Evolutionary conservation across 345 rosid genomes (phyloP), one percentile per base, ranked within the genome.

Genomic region (Eucalyptus cladocalyx): DNA sequence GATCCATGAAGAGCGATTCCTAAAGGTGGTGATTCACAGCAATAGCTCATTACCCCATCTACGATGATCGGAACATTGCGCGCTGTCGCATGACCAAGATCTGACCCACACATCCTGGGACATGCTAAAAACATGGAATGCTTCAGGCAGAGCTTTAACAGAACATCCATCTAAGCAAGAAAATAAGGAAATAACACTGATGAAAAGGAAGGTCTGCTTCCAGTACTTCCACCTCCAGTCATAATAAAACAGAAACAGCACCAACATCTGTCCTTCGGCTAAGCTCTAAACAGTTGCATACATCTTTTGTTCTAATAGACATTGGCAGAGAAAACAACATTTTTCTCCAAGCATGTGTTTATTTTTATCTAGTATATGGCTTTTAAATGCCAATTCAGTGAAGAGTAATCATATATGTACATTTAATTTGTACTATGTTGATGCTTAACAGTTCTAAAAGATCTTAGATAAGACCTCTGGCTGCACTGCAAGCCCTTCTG

Each of bases 31-130:
- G 89, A 80, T 37, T 65, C 87, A 47, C 34, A 9, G 49, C 54
- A 81, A 37, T 80, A 43, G 53, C 83, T 83, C 89, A 94, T 90
- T 92, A 97, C 98, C 98, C 98, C 99, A 86, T 97, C 99, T 80
- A 98, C 89, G 87, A 98, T 95, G 86, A 97, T 91, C 26, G 99
- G 99, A 92, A 97, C 94, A 91, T 94, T 96, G 88, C 65, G n/a
- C n/a, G 92, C 86, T 91, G 90, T 89, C 94, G 95, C 99, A 91
- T 87, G 95, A 92, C 91, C 92, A 98, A 93, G 91, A 97, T 96
- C 87, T 93, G 90, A 89, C 95, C 91, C 80, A 95, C 97, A 89
- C 98, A 98, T 80, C 96, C 99, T 98, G 97, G 93, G 34, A 88
- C 43, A 47, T 43, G 89, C 48, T 21, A 76, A 76, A 76, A 76